Base-by-base conservation (phyloP, 108 stramenopile genomes). In the Nitzschia inconspicua region DNA sequence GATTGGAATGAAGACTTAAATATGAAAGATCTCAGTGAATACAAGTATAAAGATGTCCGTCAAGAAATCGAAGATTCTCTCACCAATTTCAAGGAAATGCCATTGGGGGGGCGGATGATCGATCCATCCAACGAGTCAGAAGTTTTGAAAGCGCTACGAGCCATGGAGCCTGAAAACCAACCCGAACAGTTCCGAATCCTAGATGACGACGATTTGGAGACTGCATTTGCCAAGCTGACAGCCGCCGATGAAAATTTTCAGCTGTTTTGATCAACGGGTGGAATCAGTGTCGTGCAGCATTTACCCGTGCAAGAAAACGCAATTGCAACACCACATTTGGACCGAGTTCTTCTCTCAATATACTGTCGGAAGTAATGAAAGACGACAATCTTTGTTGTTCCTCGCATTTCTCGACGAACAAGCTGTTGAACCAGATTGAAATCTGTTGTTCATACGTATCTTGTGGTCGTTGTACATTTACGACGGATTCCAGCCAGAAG, bases 41-140 rank as follows among this genome's bases (percentile, higher is more conserved):
- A 37, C 8, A 63, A 48, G 23, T 55, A 60, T 30, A 70, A 84
- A 39, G 74, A 88, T 48, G 63, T 91, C 10, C 73, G 82, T 19
- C n/a, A 76, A 50, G 90, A 88, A 62, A 66, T 87, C 23, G 81
- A 84, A 47, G 76, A 86, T 24, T 73, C 84, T 2, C 56, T 86
- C 19, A 56, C 61, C 18, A 78, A 75, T 34, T 82, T 68, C 75
- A 65, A 73, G 44, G 78, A 76, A 18, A 71, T 76, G 11, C 73
- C 78, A 35, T 36, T 82, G 19, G 82, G 79, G 30, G 75, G 85
- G n/a, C 58, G 60, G 3, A 37, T 64, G 50, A 78, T 91, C 49
- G 68, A 84, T 60, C 82, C 79, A 18, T 63, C 32, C 9, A 73
- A 84, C 28, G 73, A 72, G 14, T 25, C 42, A 30, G 70, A 82